Percentiles rank a stretch among this genome's conserved stretches.
Evolutionary conservation across 2,329 filamentous ascomycete species (phyloP).

Genomic region (Aspergillus terreus): DNA sequence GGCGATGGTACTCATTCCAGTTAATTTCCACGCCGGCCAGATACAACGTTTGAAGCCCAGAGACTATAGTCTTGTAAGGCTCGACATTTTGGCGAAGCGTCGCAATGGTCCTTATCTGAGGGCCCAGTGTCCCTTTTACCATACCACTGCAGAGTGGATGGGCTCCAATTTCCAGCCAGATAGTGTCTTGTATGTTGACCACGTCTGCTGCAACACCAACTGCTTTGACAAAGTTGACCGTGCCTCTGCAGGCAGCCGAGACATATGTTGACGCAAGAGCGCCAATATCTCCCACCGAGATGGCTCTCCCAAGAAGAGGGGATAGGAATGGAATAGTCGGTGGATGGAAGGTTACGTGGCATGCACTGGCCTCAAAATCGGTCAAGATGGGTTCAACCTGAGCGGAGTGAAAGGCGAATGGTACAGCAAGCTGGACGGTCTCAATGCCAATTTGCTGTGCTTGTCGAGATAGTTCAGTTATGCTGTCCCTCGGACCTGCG

Average conservation of each 20-base stretch:
- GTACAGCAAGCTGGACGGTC: constrained; percentile 40
- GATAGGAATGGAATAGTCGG: constrained; percentile 42
- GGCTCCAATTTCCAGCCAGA: constrained; percentile 64
- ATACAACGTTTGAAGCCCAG: constrained; percentile 59
- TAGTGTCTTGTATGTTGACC: constrained; percentile 62
- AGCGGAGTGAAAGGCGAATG: constrained; percentile 46
- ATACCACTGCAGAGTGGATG: constrained; percentile 46
- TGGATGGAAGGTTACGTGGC: constrained; percentile 39
- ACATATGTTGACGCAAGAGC: constrained; percentile 41
- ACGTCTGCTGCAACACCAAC: constrained; percentile 29
- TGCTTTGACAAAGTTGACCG: constrained; percentile 45
- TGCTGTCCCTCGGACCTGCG: constrained; percentile 34
- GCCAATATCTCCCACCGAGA: constrained; percentile 52
- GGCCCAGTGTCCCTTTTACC: constrained; percentile 55
- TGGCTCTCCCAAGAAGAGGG: constrained; percentile 41
- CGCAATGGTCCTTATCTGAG: constrained; percentile 50
- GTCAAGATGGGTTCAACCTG: constrained; percentile 46
- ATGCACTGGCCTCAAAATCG: constrained; percentile 36
- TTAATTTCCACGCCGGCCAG: constrained; percentile 61
- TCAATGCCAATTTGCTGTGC: constrained; percentile 35
- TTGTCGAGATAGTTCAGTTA: constrained; percentile 27
- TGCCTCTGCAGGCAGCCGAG: constrained; percentile 39
- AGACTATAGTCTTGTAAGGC: constrained; percentile 48
- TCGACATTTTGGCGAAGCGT: constrained; percentile 41
- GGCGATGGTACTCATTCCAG: constrained; percentile 67